A percentile compares a stretch with the other conserved stretches of the same genome.
phyloP scores from a whole-genome alignment of 768 basidiomycete genomes.

The Guyanaporus albipodus region DNA sequence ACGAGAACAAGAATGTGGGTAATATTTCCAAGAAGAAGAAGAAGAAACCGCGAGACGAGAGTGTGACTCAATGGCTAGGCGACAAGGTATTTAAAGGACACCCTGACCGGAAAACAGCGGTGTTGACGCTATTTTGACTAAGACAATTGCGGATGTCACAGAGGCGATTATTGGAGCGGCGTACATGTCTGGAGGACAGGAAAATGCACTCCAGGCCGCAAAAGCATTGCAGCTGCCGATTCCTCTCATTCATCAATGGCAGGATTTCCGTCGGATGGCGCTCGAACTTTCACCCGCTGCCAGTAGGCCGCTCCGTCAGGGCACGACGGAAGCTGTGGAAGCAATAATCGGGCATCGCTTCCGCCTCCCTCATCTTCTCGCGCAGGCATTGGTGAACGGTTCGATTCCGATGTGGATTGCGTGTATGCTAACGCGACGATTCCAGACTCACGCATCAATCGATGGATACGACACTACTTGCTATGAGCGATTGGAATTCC shows the following conservation, averaged over 20 bases:
- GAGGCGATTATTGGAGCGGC: constrained; percentile 86
- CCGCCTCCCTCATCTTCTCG: constrained; percentile 56
- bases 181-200: constrained; percentile 68
- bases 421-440: constrained; percentile 8
- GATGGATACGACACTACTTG: constrained; percentile 52
- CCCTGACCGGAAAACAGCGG: neutral
- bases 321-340: constrained; percentile 55
- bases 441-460: constrained; percentile 65
- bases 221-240: constrained; percentile 66
- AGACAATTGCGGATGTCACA: constrained; percentile 81
- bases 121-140: constrained; percentile 14
- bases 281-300: constrained; percentile 41
- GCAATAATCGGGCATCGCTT: constrained; percentile 61
- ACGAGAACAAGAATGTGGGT: constrained; percentile 5
- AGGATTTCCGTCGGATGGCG: constrained; percentile 56
- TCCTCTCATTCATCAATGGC: constrained; percentile 62
- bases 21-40: constrained; percentile 36
- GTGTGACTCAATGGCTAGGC: constrained; percentile 55
- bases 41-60: constrained; percentile 40
- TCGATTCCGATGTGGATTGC: neutral
- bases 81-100: constrained; percentile 57
- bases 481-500: constrained; percentile 78
- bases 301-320: constrained; percentile 43
- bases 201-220: constrained; percentile 57
- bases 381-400: constrained; percentile 64